Base-by-base conservation (phyloP, 371 early-diverging fungal genomes). In the Syncephalastrum racemosum region DNA sequence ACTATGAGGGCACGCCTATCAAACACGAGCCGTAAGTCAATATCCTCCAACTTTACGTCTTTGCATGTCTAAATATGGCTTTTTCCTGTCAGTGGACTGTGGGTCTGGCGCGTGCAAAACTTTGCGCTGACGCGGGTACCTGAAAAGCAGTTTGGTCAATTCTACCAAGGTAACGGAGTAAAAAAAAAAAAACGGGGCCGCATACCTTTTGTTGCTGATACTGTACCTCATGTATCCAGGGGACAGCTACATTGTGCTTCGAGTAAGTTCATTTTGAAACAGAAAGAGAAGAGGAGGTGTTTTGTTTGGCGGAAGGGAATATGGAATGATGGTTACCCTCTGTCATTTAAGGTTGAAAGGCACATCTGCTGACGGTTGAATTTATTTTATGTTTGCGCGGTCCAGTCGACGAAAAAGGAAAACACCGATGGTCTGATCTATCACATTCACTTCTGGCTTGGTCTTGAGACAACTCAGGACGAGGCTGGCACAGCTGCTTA, bases 401-500 rank as follows among this genome's bases (percentile, higher is more conserved):
- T 18, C 19, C 59, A 90, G 88, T 76, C 91, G 2, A 86, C 77
- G 56, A 85, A 81, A 62, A 84, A 86, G 66, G 78, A 83, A 48
- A 67, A 76, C 46, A 70, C 78, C 6, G 86, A 88, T 45, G 82
- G 65, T 4, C 73, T 86, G 18, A 64, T 81, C 19, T 89, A 93
- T 56, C 82, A 93, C 60, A 79, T 91, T 61, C 91, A 91, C 75
- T 93, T 92, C 59, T 93, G 92, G 92, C 83, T 93, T 20, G 93
- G 93, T 25, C 63, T 78, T 24, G 82, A 89, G 50, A 91, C 91
- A 8, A 72, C 69, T 16, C 79, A 81, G 66, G 92, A 91, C 65
- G 92, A 91, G 66, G 89, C 91, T 45, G 94, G 94, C 27, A 91
- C 91, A 15, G 94, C 92, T 12, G 94, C 94, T 4, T 93, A 92